A percentile compares a stretch with the other conserved stretches of the same genome.
Conservation (phyloP, 2,329 filamentous ascomycete genomes). For the Dothidotthia symphoricarpi region DNA sequence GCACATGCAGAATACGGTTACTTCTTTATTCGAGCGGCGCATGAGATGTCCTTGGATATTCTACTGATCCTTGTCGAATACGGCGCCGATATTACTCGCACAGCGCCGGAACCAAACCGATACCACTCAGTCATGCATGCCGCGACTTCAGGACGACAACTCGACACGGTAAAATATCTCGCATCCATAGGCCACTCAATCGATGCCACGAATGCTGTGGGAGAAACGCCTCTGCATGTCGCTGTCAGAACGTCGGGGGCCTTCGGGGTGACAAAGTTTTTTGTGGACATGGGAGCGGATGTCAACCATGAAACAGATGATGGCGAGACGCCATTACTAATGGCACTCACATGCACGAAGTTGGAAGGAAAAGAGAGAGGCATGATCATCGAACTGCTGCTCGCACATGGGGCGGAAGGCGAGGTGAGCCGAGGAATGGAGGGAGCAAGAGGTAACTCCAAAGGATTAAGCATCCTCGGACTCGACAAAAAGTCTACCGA, state of each 20-base stretch:
- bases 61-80: slow-evolving; percentile 29
- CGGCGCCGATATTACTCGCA: slow-evolving; percentile 30
- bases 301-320: slow-evolving; percentile 27
- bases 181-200: slow-evolving; percentile 27
- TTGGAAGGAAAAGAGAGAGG: slow-evolving; percentile 29
- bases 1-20: slow-evolving; percentile 30
- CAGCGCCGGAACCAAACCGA: slow-evolving; percentile 4
- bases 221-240: slow-evolving; percentile 35
- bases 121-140: slow-evolving; percentile 33
- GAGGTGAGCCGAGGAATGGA: slow-evolving; percentile 16
- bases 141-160: slow-evolving; percentile 25
- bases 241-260: slow-evolving; percentile 29
- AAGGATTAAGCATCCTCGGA: slow-evolving; percentile 22
- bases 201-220: slow-evolving; percentile 24
- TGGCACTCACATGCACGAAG: slow-evolving; percentile 16
- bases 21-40: slow-evolving; percentile 31
- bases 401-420: slow-evolving; percentile 30
- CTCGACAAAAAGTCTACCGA: background rate
- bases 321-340: slow-evolving; percentile 24
- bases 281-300: slow-evolving; percentile 33
- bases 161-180: slow-evolving; percentile 30
- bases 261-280: slow-evolving; percentile 26
- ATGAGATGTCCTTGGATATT: slow-evolving; percentile 24
- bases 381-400: slow-evolving; percentile 29
- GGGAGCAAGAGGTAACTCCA: slow-evolving; percentile 18